phyloP scores from a whole-genome alignment of 805 yeast species.

The Teunomyces barrocoloradensis region DNA sequence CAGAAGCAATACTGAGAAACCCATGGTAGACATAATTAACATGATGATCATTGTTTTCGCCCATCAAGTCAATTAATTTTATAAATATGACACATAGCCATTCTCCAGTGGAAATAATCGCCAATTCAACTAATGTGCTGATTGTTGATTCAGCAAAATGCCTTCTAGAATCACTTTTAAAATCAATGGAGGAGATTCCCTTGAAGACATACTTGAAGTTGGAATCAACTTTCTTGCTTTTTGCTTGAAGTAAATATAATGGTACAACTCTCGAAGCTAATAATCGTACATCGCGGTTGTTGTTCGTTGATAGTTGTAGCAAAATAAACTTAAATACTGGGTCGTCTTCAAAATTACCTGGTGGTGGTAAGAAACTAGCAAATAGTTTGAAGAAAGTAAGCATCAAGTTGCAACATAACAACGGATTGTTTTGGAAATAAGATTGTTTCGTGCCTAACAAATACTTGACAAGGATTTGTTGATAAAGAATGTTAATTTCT shows the following conservation, averaged over 20 bases:
- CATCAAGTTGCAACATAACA: constrained; percentile 42
- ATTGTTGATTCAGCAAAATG: constrained; percentile 59
- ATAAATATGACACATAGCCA: constrained; percentile 63
- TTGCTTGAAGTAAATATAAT: constrained; percentile 39
- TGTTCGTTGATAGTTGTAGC: constrained; percentile 33
- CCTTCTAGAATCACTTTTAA: constrained; percentile 22
- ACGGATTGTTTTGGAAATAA: constrained; percentile 15
- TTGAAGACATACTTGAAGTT: constrained; percentile 46
- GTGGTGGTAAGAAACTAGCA: constrained; percentile 51
- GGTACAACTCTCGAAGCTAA: constrained; percentile 55
- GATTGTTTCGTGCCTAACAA: constrained; percentile 10
- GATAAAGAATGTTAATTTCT: constrained; percentile 23
- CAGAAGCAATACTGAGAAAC: constrained; percentile 54
- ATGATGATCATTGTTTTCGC: constrained; percentile 62
- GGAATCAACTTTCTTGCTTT: constrained; percentile 36
- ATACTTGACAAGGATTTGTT: constrained; percentile 20
- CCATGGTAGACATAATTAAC: constrained; percentile 68
- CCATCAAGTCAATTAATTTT: constrained; percentile 63
- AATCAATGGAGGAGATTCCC: constrained; percentile 40
- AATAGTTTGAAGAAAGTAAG: constrained; percentile 50
- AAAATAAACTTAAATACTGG: constrained; percentile 41
- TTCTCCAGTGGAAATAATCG: constrained; percentile 62
- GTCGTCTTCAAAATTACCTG: constrained; percentile 19
- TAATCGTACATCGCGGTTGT: constrained; percentile 55
- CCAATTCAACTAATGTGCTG: constrained; percentile 62